A percentile compares a stretch with the other conserved stretches of the same genome.
phyloP scores from a whole-genome alignment of 2,329 filamentous ascomycete species.

The Colletotrichum graminicola region DNA sequence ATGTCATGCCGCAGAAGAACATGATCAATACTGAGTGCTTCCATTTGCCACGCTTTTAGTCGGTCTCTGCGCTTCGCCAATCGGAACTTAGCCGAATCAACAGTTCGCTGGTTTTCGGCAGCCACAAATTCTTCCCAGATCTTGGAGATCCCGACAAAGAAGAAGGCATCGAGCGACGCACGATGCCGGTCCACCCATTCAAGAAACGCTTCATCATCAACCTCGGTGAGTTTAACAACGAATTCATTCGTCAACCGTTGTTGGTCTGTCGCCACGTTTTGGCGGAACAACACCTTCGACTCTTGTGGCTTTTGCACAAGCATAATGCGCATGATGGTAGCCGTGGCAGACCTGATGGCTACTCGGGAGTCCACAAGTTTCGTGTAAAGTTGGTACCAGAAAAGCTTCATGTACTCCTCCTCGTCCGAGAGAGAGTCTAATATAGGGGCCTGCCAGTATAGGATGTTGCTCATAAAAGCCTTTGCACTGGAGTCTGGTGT shows the following conservation, averaged over 20 bases:
- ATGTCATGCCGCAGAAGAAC: conserved; percentile 85
- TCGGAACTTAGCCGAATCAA: conserved; percentile 79
- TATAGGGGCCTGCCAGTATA: conserved; percentile 96
- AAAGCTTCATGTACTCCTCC: conserved; percentile 83
- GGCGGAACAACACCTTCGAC: conserved; percentile 78
- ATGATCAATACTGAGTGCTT: conserved; percentile 77
- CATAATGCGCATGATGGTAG: conserved; percentile 90
- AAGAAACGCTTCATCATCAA: conserved; percentile 91
- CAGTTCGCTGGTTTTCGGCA: conserved; percentile 83
- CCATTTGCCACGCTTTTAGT: conserved; percentile 82
- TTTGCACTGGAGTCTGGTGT: conserved; percentile 72
- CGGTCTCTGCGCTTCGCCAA: conserved; percentile 83
- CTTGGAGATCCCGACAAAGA: conserved; percentile 84
- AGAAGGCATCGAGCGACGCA: conserved; percentile 81
- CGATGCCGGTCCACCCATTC: conserved; percentile 89
- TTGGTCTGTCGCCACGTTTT: conserved; percentile 78
- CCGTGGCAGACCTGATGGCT: conserved; percentile 79
- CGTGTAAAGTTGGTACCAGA: conserved; percentile 93
- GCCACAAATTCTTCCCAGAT: conserved; percentile 90
- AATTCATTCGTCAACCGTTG: conserved; percentile 81
- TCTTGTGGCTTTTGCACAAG: conserved; percentile 93
- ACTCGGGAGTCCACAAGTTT: conserved; percentile 81
- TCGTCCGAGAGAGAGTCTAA: conserved; percentile 82
- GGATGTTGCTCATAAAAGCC: conserved; percentile 83
- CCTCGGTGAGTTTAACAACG: conserved; percentile 83